phyloP scores from a whole-genome alignment of 306 rosid genomes.

The Astragalus glycyphyllos region DNA sequence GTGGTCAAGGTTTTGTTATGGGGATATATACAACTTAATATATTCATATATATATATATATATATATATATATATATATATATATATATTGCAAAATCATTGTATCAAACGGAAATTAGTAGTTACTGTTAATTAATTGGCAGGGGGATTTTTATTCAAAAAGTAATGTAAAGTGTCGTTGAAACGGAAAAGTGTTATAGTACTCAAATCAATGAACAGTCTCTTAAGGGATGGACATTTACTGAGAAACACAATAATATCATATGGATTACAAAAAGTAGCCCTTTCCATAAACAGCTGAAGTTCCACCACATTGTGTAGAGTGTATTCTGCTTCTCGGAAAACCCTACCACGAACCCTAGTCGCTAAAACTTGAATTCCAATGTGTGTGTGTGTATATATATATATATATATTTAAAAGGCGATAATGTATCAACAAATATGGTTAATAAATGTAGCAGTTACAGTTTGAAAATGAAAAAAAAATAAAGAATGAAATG shows the following conservation, averaged over 20 bases:
- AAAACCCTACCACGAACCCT: slow-evolving; percentile 24
- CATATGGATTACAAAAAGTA: slow-evolving; percentile 48
- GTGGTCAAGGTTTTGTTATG: too few relatives aligned
- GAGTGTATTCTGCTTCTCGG: neutral
- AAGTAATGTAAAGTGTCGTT: too few relatives aligned
- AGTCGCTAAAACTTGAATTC: slow-evolving; percentile 44
- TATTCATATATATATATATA: too few relatives aligned
- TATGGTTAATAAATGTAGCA: neutral
- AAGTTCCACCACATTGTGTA: slow-evolving; percentile 45
- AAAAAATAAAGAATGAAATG: neutral
- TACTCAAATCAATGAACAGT: slow-evolving; percentile 57
- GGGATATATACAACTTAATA: too few relatives aligned
- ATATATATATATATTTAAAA: neutral
- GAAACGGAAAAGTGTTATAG: neutral
- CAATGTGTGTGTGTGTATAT: neutral
- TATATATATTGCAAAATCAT: too few relatives aligned
- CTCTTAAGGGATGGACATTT: slow-evolving; percentile 46
- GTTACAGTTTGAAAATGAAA: neutral
- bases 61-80: too few relatives aligned
- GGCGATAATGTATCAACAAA: neutral
- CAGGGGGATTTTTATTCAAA: too few relatives aligned
- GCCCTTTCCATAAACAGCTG: slow-evolving; percentile 49
- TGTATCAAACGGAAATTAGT: neutral
- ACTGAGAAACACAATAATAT: slow-evolving; percentile 42
- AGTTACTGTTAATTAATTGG: neutral